Conservation (phyloP, 768 basidiomycete species). For the Phaeotremella skinneri region DNA sequence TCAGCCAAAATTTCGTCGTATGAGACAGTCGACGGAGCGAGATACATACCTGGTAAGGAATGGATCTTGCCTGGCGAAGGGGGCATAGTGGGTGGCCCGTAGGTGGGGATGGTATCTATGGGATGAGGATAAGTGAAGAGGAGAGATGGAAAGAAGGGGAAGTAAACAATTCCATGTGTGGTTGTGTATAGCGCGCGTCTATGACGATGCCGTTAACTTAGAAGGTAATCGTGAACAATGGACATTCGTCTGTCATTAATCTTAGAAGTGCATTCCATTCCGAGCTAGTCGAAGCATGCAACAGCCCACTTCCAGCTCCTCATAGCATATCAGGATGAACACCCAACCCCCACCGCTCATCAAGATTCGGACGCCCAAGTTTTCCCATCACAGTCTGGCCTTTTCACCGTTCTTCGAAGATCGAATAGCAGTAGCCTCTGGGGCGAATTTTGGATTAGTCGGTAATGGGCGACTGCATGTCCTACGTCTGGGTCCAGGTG, state of each 20-base stretch:
- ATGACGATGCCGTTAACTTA: slow-evolving; percentile 12
- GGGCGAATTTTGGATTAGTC: slow-evolving; percentile 90
- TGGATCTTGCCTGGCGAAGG: slow-evolving; percentile 45
- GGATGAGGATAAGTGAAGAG: not conserved
- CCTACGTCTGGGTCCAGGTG: slow-evolving; percentile 31
- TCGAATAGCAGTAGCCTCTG: slow-evolving; percentile 56
- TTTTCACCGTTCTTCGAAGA: slow-evolving; percentile 52
- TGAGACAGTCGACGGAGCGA: not conserved
- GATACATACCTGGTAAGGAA: slow-evolving; percentile 32
- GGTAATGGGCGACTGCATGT: slow-evolving; percentile 82
- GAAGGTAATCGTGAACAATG: not conserved
- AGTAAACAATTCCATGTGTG: not conserved
- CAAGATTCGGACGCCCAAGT: slow-evolving; percentile 36
- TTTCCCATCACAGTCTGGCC: slow-evolving; percentile 48
- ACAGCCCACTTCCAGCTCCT: not conserved
- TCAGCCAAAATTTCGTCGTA: not conserved
- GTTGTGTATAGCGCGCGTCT: not conserved
- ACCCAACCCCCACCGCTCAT: slow-evolving; percentile 7
- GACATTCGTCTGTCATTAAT: not conserved
- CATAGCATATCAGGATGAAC: not conserved
- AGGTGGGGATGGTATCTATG: not conserved
- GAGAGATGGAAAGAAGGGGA: not conserved
- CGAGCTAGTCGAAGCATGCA: not conserved
- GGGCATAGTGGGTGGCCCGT: slow-evolving; percentile 23
- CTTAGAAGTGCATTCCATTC: not conserved